These are phyloP conservation scores for Puccinellia tenuiflora DNA, from an alignment of 176 grass and related monocot species.

Conservation along the genomic window DNA sequence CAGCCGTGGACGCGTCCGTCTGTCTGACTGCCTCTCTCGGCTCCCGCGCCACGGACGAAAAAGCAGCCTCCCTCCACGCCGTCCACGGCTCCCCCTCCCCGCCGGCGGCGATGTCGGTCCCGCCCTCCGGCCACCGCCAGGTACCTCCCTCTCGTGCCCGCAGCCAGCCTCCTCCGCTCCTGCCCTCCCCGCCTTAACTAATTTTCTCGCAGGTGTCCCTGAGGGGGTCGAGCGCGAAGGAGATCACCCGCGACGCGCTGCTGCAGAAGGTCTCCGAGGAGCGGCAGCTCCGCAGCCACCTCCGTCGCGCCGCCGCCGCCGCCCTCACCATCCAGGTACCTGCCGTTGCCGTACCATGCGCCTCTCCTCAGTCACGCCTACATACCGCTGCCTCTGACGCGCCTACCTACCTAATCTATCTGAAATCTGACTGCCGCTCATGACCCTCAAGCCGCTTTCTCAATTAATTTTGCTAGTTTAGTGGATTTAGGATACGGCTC, in stretches of 20 bases:
- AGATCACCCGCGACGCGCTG: slow-evolving; percentile 88
- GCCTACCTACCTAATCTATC: background rate
- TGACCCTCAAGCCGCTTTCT: background rate
- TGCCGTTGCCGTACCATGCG: background rate
- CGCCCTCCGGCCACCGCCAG: slow-evolving; percentile 34
- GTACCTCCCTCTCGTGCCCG: background rate
- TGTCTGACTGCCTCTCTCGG: background rate
- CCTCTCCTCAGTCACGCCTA: background rate
- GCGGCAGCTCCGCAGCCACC: slow-evolving; percentile 77
- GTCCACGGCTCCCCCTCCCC: background rate
- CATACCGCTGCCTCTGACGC: background rate
- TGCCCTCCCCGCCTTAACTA: background rate
- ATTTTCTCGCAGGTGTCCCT: slow-evolving; percentile 58
- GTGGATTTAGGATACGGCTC: background rate
- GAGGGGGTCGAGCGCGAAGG: slow-evolving; percentile 77
- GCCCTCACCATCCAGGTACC: slow-evolving; percentile 75
- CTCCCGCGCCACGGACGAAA: background rate
- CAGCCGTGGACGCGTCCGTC: background rate
- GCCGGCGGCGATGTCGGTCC: slow-evolving; percentile 44
- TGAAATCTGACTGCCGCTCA: background rate
- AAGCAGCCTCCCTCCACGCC: background rate
- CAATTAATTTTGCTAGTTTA: background rate
- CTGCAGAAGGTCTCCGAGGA: slow-evolving; percentile 89
- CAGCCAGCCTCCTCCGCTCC: background rate
- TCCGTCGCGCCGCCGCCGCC: slow-evolving; percentile 62